Percentiles rank a stretch among this genome's conserved stretches.
Evolutionary conservation across 345 rosid species (phyloP).

Genomic region (Gynandropsis gynandra): DNA sequence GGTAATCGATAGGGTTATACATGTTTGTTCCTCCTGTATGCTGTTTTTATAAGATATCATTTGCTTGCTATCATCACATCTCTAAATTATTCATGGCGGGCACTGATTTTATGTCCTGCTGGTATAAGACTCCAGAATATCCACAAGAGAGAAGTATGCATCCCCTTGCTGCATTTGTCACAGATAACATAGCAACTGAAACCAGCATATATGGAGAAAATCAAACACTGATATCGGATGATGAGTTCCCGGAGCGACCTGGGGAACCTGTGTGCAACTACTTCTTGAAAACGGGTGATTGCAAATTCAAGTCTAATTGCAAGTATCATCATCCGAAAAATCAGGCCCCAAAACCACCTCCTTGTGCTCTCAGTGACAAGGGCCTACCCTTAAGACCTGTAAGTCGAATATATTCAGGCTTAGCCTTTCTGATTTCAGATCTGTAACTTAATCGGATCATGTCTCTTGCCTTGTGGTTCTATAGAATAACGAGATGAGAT

Average conservation of each 20-base stretch:
- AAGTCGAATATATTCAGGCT: slow-evolving; percentile 30
- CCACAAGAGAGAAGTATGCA: slow-evolving; percentile 46
- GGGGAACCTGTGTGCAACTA: slow-evolving; percentile 85
- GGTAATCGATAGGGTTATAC: slow-evolving; percentile 34
- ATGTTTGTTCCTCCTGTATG: slow-evolving; percentile 5
- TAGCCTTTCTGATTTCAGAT: neutral
- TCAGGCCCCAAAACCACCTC: slow-evolving; percentile 38
- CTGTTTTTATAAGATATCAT: neutral
- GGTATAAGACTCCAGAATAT: slow-evolving; percentile 48
- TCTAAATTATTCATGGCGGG: too few relatives aligned
- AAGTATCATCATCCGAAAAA: slow-evolving; percentile 84
- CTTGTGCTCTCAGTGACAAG: slow-evolving; percentile 64
- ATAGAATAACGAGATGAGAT: too few relatives aligned
- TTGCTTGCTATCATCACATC: neutral
- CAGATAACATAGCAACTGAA: slow-evolving; percentile 35
- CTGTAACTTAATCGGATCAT: neutral
- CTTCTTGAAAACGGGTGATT: slow-evolving; percentile 79
- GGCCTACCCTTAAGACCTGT: slow-evolving; percentile 97
- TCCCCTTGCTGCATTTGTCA: slow-evolving; percentile 42
- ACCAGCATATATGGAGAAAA: slow-evolving; percentile 37
- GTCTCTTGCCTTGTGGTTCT: too few relatives aligned
- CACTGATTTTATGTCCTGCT: slow-evolving; percentile 12
- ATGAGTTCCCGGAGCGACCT: slow-evolving; percentile 88
- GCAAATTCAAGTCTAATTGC: slow-evolving; percentile 80
- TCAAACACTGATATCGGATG: slow-evolving; percentile 42